Base-by-base conservation (phyloP, 108 stramenopile genomes). In the Cyclotella cryptica region DNA sequence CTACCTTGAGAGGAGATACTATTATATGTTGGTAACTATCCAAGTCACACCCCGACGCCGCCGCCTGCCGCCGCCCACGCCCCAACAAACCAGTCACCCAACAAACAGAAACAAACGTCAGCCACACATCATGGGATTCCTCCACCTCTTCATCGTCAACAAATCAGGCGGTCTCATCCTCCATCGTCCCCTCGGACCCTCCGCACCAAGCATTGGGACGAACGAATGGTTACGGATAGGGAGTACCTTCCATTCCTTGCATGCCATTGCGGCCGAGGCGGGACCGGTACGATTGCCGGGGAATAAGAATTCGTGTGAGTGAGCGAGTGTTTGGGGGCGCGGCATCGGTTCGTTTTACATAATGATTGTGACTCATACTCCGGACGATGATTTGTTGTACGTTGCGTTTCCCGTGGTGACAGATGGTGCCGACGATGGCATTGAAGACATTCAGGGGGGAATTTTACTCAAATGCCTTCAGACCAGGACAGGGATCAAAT, bases 211-310 rank as follows among this genome's bases (percentile, higher is more conserved):
- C 55, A 93, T 93, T 63, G 85, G 89, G 7, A 95, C 92, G 54
- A 95, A 95, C 69, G 94, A 95, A 79, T 95, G 92, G 92, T 69
- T 95, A 21, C 90, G 92, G 35, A 95, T 95, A 73, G 94, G 94
- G 58, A 92, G 90, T 19, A 95, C 94, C 45, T 95, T 95, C 69
- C 92, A 93, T 75, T 90, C 89, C 17, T 60, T 95, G 69, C 87
- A 93, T 74, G 94, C 94, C 42, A 95, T 95, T 81, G 93, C 93
- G 3, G 89, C 90, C 7, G 94, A 93, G 74, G 94, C 94, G 0
- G 78, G 82, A 43, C 94, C 94, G 1, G 51, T 95, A 21, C 84
- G 81, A 65, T 68, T 89, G 30, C 85, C 89, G 17, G 62, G 78
- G 13, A 88, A 88, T 49, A 91, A 92, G 47, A 92, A 94, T 85